These are phyloP conservation scores for Eucalyptus paniculata DNA, from an alignment of 345 rosid species.

Conservation along the genomic window DNA sequence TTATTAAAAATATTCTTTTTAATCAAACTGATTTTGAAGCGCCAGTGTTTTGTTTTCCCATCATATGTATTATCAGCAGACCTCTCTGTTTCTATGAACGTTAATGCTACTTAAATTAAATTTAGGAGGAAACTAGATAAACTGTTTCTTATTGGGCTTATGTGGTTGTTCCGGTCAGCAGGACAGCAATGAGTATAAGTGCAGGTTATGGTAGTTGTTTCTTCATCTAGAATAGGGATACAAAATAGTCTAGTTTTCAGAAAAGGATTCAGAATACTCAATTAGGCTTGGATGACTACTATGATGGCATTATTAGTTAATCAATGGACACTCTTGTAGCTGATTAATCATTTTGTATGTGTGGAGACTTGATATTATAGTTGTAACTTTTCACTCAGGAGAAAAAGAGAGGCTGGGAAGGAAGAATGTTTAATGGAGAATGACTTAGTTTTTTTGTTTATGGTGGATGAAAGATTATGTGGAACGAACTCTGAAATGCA, in stretches of 20 bases:
- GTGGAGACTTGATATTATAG: neutral
- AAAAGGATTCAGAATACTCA: neutral
- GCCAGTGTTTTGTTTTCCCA: neutral
- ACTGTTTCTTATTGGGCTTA: neutral
- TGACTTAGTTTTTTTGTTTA: neutral
- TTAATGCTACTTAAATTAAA: neutral
- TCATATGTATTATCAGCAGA: neutral
- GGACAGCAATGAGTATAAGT: neutral
- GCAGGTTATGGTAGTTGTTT: neutral
- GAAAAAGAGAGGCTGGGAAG: neutral
- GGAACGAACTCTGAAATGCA: neutral
- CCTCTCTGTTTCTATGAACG: neutral
- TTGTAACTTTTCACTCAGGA: neutral
- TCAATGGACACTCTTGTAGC: neutral
- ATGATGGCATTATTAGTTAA: neutral
- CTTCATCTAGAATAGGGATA: neutral
- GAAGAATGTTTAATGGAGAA: neutral
- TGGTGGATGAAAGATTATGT: neutral
- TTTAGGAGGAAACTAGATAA: neutral
- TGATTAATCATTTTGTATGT: neutral
- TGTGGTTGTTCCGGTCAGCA: neutral
- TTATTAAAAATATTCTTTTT: neutral
- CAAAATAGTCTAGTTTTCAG: neutral
- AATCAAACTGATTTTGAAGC: neutral
- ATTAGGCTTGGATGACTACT: neutral